Evolutionary conservation across 2,329 filamentous ascomycete genomes (phyloP).

Genomic region (Calonectria leucothoes): DNA sequence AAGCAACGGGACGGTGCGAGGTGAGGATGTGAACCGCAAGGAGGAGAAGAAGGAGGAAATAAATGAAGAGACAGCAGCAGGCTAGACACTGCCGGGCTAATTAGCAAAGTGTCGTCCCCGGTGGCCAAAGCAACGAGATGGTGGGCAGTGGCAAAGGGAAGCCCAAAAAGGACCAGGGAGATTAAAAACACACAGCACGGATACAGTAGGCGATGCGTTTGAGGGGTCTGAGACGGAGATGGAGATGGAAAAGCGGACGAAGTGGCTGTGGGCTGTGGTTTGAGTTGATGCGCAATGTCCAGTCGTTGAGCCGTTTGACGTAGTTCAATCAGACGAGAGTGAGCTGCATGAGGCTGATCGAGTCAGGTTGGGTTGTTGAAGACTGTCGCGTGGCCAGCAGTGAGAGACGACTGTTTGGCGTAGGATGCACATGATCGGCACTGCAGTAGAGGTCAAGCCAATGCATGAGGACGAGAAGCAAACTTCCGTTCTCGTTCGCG

Average conservation of each 20-base stretch:
- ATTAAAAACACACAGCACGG: conserved; percentile 3
- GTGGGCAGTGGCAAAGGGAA: conserved; percentile 2
- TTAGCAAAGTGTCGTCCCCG: conserved; percentile 3
- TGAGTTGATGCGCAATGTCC: conserved; percentile 2
- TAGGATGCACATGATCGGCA: background rate
- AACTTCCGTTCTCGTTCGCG: background rate
- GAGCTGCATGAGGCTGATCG: conserved; percentile 7
- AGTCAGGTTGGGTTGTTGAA: background rate
- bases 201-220: background rate
- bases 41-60: background rate
- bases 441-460: background rate
- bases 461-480: background rate
- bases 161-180: background rate
- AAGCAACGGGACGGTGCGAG: background rate
- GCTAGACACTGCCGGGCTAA: background rate
- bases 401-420: background rate
- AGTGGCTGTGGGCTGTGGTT: conserved; percentile 6
- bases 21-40: background rate
- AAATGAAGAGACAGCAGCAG: background rate
- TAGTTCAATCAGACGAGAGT: background rate
- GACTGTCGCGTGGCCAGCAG: background rate
- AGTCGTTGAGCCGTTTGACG: conserved; percentile 6
- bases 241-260: background rate
- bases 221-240: background rate
- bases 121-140: background rate